Evolutionary conservation across 2,329 filamentous ascomycete genomes (phyloP), one percentile per base, ranked within the genome.

Genomic region (Calonectria honghensis): DNA sequence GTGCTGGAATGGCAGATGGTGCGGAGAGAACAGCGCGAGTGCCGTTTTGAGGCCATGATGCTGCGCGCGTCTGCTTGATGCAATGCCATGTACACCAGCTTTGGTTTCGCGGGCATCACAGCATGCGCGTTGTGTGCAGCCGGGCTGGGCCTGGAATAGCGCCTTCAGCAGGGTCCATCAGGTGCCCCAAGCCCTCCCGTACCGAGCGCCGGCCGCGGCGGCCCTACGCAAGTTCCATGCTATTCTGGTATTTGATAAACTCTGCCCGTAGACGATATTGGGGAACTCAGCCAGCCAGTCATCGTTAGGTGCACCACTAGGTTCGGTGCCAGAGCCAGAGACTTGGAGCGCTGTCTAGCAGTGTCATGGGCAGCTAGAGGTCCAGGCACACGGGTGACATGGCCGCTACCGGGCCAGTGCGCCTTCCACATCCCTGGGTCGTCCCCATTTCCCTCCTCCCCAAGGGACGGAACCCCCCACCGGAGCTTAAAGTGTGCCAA

Each of bases 341-440:
- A 50, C 57, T 51, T 70, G 71, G 71, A 51, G 57, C 37, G 57
- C 57, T 41, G 24, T 63, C 57, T 20, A 63, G 9, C 13, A 27
- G 57, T 29, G 57, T 39, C 35, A 41, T 63, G 57, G 14, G n/a
- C 57, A 61, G 57, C 10, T 11, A 18, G 35, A 41, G 57, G 57
- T 24, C 57, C 37, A 63, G 35, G 57, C 57, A 63, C 51, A 31
- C 32, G 35, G 61, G 59, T 52, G 41, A 57, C 39, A 50, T 72
- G 69, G 72, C 68, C 76, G 68, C 76, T 72, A 73, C 76, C 64
- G 41, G 77, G 74, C 73, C 79, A 79, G 67, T 78, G 79, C 79
- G 51, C 61, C 72, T 59, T 76, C 79, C 79, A 61, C 64, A 59
- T 75, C 70, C 74, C 77, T 79, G 79, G 79, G 79, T 75, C 69